phyloP scores from a whole-genome alignment of 2,329 filamentous ascomycete species.

The Aureobasidium sp. region DNA sequence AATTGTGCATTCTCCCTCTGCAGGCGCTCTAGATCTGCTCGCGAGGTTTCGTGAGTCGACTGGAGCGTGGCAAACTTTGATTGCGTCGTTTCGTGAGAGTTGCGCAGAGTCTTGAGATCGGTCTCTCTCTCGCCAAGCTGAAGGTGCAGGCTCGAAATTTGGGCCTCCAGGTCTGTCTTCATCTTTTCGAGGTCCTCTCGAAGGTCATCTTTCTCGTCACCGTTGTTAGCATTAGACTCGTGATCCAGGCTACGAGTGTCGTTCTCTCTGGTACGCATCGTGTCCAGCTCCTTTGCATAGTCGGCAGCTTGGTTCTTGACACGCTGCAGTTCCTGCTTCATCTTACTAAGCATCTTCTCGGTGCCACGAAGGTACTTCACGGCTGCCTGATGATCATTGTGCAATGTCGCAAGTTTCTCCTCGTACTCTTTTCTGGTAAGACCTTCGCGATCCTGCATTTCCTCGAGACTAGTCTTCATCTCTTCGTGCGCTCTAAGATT shows the following conservation, averaged over 20 bases:
- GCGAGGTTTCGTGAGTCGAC: conserved; percentile 35
- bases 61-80: conserved; percentile 48
- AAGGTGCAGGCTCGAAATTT: conserved; percentile 59
- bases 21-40: conserved; percentile 68
- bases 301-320: conserved; percentile 82
- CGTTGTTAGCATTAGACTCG: conserved; percentile 51
- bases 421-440: conserved; percentile 85
- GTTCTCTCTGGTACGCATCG: conserved; percentile 20
- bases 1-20: conserved; percentile 74
- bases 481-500: conserved; percentile 78
- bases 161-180: conserved; percentile 64
- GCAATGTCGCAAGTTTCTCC: conserved; percentile 85
- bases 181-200: conserved; percentile 60
- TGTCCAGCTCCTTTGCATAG: conserved; percentile 69
- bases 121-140: conserved; percentile 58
- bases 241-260: conserved; percentile 14
- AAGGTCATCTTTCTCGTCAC: conserved; percentile 61
- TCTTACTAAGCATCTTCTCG: conserved; percentile 97
- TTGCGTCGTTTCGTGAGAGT: conserved; percentile 34
- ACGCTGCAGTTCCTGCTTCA: conserved; percentile 92
- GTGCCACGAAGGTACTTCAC: conserved; percentile 98
- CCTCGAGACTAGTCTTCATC: conserved; percentile 66
- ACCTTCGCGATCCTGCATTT: conserved; percentile 69
- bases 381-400: conserved; percentile 95
- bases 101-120: conserved; percentile 61